These are phyloP conservation scores for Chaetoceros tenuissimus DNA, from an alignment of 108 stramenopile species.

Conservation along the genomic window DNA sequence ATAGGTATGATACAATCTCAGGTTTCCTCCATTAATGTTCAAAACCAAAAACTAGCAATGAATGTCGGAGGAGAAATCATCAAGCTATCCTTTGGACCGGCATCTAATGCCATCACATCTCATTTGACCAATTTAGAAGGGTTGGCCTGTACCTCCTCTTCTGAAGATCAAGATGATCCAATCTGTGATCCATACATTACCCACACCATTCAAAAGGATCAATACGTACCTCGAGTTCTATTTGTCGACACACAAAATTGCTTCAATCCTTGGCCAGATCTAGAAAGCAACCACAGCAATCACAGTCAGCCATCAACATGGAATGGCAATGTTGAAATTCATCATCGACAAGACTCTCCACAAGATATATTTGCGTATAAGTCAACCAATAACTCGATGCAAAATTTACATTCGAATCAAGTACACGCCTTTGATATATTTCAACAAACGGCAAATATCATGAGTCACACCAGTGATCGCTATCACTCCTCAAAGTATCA, in stretches of 20 bases:
- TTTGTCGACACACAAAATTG: conserved; percentile 50
- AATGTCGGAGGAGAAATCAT: conserved; percentile 37
- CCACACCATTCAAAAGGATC: conserved; percentile 24
- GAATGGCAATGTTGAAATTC: not conserved
- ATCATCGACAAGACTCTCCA: conserved; percentile 4
- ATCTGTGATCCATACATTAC: conserved; percentile 53
- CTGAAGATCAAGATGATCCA: conserved; percentile 9
- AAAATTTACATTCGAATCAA: not conserved
- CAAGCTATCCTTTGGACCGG: conserved; percentile 54
- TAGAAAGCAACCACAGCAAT: not conserved
- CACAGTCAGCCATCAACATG: not conserved
- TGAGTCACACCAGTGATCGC: not conserved
- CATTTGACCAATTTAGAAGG: conserved; percentile 71
- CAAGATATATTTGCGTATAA: no score
- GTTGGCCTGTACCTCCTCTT: conserved; percentile 41
- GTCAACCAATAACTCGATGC: not conserved
- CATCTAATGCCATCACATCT: conserved; percentile 52
- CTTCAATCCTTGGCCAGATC: conserved; percentile 3
- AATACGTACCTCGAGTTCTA: conserved; percentile 53
- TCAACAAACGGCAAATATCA: conserved; percentile 16
- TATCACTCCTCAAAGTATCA: not conserved
- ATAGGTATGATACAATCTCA: no score
- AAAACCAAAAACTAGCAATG: no score
- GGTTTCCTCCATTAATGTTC: no score
- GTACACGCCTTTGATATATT: not conserved